A percentile compares a stretch with the other conserved stretches of the same genome.
phyloP scores from a whole-genome alignment of 257 asterid species.

The Solanum etuberosum region DNA sequence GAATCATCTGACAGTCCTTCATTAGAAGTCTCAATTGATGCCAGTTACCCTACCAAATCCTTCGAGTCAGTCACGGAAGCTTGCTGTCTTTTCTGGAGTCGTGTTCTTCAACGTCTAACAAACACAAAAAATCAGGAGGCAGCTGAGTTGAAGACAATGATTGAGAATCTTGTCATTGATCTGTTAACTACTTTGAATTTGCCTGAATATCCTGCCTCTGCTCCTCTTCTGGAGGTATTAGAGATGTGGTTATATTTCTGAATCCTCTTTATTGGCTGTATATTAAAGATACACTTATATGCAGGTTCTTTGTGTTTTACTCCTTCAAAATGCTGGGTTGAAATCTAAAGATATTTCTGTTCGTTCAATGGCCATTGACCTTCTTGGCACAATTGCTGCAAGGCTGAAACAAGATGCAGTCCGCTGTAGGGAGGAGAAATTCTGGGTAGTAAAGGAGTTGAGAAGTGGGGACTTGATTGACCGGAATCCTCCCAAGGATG shows the following conservation, averaged over 20 bases:
- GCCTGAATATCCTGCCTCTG: slow-evolving; percentile 98
- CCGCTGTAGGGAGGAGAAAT: slow-evolving; percentile 53
- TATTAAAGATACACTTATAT: slow-evolving; percentile 22
- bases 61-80: slow-evolving; percentile 85
- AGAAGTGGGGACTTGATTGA: slow-evolving; percentile 31
- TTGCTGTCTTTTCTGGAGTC: slow-evolving; percentile 97
- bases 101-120: slow-evolving; percentile 89
- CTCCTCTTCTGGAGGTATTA: slow-evolving; percentile 80
- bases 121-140: slow-evolving; percentile 82
- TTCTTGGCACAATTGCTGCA: slow-evolving; percentile 96
- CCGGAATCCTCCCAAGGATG: slow-evolving; percentile 24
- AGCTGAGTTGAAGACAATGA: slow-evolving; percentile 73
- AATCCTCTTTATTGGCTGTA: background rate
- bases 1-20: slow-evolving; percentile 50
- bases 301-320: slow-evolving; percentile 96
- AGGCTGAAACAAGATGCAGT: slow-evolving; percentile 90
- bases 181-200: slow-evolving; percentile 78
- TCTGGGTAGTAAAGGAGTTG: slow-evolving; percentile 73
- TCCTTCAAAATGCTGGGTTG: slow-evolving; percentile 92
- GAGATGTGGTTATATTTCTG: background rate
- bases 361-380: slow-evolving; percentile 96
- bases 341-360: slow-evolving; percentile 86
- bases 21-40: slow-evolving; percentile 54
- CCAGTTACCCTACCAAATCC: slow-evolving; percentile 73
- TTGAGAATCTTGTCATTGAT: slow-evolving; percentile 94